phyloP scores from a whole-genome alignment of 345 rosid genomes.

The Pistacia vera region DNA sequence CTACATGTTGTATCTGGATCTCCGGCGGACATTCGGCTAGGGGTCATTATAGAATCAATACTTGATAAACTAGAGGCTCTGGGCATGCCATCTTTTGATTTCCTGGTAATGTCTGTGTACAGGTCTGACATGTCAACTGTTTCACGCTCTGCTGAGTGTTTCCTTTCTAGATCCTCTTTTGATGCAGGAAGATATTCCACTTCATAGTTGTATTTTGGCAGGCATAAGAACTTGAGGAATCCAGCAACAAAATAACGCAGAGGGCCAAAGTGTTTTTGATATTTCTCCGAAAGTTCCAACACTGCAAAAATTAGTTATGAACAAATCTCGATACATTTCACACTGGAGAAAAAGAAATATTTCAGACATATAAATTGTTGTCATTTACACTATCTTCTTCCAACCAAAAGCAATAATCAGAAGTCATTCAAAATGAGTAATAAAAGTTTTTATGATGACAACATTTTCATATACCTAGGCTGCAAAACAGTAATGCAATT shows the following conservation, averaged over 20 bases:
- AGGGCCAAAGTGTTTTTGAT: constrained; percentile 94
- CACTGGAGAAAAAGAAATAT: not conserved
- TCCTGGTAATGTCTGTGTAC: constrained; percentile 80
- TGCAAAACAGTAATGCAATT: not conserved
- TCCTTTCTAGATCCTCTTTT: constrained; percentile 70
- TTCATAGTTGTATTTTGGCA: constrained; percentile 95
- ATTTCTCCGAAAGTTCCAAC: constrained; percentile 92
- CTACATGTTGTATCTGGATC: constrained; percentile 70
- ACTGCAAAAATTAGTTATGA: constrained; percentile 52
- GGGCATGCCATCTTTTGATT: constrained; percentile 86
- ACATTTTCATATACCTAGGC: not conserved
- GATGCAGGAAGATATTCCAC: constrained; percentile 91
- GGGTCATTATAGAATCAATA: constrained; percentile 94
- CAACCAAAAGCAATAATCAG: not conserved
- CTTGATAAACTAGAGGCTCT: constrained; percentile 97
- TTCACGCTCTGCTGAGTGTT: constrained; percentile 47
- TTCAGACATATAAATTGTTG: not conserved
- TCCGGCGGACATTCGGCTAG: constrained; percentile 74
- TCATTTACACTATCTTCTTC: not conserved
- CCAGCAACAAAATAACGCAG: constrained; percentile 98
- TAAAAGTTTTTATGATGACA: not conserved
- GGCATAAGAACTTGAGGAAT: constrained; percentile 87
- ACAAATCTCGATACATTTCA: constrained; percentile 1
- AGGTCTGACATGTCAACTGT: constrained; percentile 76
- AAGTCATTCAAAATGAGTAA: not conserved